phyloP scores from a whole-genome alignment of 495 filamentous ascomycete species.

The Xylaria longipes region DNA sequence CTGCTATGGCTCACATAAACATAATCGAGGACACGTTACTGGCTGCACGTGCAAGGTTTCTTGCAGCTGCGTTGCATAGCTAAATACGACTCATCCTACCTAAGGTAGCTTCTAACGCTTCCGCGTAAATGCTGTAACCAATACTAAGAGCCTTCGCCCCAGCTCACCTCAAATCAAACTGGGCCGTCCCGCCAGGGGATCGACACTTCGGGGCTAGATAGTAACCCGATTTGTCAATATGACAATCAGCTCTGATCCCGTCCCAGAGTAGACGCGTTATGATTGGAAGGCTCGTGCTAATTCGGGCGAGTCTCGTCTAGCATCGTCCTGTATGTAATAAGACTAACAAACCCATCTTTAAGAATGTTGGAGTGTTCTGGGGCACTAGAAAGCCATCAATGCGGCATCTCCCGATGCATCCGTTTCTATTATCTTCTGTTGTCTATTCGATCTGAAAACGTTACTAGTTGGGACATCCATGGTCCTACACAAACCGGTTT shows the following conservation, averaged over 20 bases:
- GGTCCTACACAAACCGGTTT: slow-evolving; percentile 12
- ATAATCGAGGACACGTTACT: slow-evolving; percentile 7
- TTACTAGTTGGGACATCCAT: background rate
- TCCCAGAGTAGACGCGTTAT: background rate
- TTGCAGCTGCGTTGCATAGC: slow-evolving; percentile 7
- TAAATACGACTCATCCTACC: slow-evolving; percentile 3
- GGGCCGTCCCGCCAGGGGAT: slow-evolving; percentile 3
- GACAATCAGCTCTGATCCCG: slow-evolving; percentile 4
- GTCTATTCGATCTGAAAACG: background rate
- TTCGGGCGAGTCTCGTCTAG: slow-evolving; percentile 1
- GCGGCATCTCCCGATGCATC: background rate
- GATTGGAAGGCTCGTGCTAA: background rate
- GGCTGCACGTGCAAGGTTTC: slow-evolving; percentile 16
- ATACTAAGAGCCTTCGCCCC: background rate
- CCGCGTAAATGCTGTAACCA: slow-evolving; percentile 8
- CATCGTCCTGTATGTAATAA: slow-evolving; percentile 3
- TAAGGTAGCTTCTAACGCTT: slow-evolving; percentile 12
- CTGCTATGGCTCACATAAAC: slow-evolving; percentile 5
- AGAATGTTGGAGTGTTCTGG: slow-evolving; percentile 7
- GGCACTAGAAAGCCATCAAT: background rate
- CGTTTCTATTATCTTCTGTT: background rate
- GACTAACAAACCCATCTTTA: background rate
- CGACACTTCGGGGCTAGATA: slow-evolving; percentile 10
- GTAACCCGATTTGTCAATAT: slow-evolving; percentile 20
- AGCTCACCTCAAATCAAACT: slow-evolving; percentile 1